Conservation (phyloP, 306 rosid species). For the Vigna reflexopilosa region DNA sequence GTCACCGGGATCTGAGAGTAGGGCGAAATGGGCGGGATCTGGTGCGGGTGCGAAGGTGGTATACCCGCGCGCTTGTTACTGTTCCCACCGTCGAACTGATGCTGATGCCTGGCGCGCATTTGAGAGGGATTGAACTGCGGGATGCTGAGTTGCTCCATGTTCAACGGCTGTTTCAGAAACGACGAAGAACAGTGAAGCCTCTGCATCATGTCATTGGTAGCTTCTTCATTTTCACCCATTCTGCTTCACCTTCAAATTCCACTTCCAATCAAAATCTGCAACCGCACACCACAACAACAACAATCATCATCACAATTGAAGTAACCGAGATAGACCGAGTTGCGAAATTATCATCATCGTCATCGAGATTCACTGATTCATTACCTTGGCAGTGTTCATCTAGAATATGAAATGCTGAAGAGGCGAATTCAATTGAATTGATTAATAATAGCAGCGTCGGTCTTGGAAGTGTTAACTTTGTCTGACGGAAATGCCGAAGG, state of each 20-base stretch:
- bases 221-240: constrained; percentile 86
- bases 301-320: neutral
- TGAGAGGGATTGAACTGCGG: constrained; percentile 68
- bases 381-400: constrained; percentile 4
- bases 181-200: constrained; percentile 54
- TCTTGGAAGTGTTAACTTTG: constrained; percentile 47
- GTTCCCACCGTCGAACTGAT: neutral
- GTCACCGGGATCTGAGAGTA: constrained; percentile 92
- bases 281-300: neutral
- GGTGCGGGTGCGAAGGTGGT: constrained; percentile 91
- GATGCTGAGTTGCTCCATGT: constrained; percentile 71
- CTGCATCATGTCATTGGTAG: constrained; percentile 62
- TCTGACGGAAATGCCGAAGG: constrained; percentile 76
- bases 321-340: neutral
- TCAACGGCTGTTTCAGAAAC: constrained; percentile 60
- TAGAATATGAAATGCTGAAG: neutral
- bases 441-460: constrained; percentile 31
- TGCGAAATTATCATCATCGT: too few species aligned
- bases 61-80: constrained; percentile 63
- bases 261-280: neutral
- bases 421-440: neutral
- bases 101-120: constrained; percentile 67
- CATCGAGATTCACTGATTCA: too few species aligned
- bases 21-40: constrained; percentile 89
- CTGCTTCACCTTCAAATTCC: constrained; percentile 17